A percentile compares a stretch with the other conserved stretches of the same genome.
Evolutionary conservation across 2,329 filamentous ascomycete species (phyloP).

Genomic region (Ophiocordyceps camponoti-saundersi): DNA sequence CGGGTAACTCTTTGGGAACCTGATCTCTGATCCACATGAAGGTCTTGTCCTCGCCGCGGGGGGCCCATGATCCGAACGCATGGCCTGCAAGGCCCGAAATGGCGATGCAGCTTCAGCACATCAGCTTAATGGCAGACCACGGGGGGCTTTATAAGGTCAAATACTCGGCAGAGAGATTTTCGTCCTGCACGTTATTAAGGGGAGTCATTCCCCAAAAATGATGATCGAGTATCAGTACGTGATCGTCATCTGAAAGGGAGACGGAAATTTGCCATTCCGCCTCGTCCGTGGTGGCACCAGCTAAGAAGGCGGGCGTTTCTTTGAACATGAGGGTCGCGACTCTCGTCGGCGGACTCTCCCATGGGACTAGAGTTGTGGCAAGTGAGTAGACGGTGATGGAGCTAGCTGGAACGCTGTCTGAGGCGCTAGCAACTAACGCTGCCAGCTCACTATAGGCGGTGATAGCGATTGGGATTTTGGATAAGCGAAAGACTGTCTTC

Average conservation of each 20-base stretch:
- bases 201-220: neutral
- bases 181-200: neutral
- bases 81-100: neutral
- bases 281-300: neutral
- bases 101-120: neutral
- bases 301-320: neutral
- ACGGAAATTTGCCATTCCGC: neutral
- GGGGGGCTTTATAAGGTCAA: neutral
- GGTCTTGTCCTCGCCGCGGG: slow-evolving; percentile 3
- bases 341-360: neutral
- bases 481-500: neutral
- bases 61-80: neutral
- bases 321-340: neutral
- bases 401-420: neutral
- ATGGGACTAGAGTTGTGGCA: neutral
- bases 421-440: neutral
- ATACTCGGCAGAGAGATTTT: neutral
- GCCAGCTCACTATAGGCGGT: neutral
- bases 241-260: neutral
- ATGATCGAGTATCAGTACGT: neutral
- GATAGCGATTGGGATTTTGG: neutral
- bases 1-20: neutral
- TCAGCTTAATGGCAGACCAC: neutral
- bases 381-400: neutral
- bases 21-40: neutral